A percentile compares a stretch with the other conserved stretches of the same genome.
Evolutionary conservation across 768 basidiomycete genomes (phyloP).

Genomic region (Russula dissimulans): DNA sequence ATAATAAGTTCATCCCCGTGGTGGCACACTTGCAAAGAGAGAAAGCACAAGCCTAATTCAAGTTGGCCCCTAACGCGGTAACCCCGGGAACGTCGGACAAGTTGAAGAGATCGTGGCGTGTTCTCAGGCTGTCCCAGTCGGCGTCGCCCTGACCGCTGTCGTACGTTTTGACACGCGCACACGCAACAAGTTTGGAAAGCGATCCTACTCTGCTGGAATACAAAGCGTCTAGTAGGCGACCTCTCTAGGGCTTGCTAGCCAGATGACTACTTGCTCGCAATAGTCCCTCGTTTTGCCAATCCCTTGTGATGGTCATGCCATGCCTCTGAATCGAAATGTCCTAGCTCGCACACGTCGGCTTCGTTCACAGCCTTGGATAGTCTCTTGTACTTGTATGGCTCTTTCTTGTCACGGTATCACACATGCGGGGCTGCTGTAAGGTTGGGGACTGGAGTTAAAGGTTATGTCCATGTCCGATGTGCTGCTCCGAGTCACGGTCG

Average conservation of each 20-base stretch:
- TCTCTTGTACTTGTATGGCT: background rate
- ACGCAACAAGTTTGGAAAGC: too few relatives aligned
- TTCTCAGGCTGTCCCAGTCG: too few relatives aligned
- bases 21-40: background rate
- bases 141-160: background rate
- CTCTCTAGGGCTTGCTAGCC: background rate
- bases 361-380: too few relatives aligned
- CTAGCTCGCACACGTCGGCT: too few relatives aligned
- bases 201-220: too few relatives aligned
- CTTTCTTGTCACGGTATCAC: background rate
- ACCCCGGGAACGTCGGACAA: background rate
- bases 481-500: background rate
- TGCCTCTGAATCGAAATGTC: too few relatives aligned
- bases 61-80: background rate
- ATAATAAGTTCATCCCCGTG: background rate
- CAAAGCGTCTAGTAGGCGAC: too few relatives aligned
- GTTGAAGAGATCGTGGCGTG: background rate
- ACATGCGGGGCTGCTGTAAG: background rate
- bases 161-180: too few relatives aligned
- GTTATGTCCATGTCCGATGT: background rate
- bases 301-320: background rate
- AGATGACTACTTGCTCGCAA: background rate
- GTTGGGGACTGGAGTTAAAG: background rate
- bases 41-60: background rate
- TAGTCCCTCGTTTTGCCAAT: background rate